These are phyloP conservation scores for Cryomyces minteri DNA, from an alignment of 495 filamentous ascomycete species.

Conservation along the genomic window DNA sequence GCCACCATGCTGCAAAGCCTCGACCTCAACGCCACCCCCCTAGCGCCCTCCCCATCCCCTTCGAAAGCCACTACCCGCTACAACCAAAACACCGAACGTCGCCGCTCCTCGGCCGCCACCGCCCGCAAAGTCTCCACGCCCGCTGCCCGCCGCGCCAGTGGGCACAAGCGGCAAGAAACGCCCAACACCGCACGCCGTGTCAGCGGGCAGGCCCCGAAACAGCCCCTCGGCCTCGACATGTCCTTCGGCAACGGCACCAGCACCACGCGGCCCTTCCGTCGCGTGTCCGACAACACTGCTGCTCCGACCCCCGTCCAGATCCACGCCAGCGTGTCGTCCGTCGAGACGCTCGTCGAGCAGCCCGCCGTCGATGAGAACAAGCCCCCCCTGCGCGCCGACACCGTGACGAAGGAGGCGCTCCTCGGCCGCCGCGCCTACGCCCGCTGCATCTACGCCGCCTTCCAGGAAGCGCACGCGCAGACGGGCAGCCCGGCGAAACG, in stretches of 20 bases:
- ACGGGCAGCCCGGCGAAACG: constrained; percentile 56
- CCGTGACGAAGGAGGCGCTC: constrained; percentile 57
- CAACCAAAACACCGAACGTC: neutral
- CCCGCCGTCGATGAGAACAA: constrained; percentile 4
- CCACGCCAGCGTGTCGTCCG: constrained; percentile 1
- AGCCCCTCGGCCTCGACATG: constrained; percentile 65
- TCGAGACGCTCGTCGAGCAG: neutral
- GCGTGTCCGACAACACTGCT: constrained; percentile 36
- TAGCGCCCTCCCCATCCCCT: constrained; percentile 2
- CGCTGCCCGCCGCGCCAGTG: constrained; percentile 24
- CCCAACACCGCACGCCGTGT: constrained; percentile 22
- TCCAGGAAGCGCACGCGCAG: constrained; percentile 67
- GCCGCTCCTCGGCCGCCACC: constrained; percentile 3
- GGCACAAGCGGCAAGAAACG: constrained; percentile 7
- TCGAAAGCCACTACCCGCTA: constrained; percentile 2
- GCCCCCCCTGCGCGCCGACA: constrained; percentile 7
- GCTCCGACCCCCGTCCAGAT: constrained; percentile 4
- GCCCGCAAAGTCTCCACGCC: constrained; percentile 15
- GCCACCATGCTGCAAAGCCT: neutral
- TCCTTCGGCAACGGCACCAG: constrained; percentile 82
- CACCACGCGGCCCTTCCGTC: constrained; percentile 75
- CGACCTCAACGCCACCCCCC: neutral
- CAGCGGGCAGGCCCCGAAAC: constrained; percentile 32
- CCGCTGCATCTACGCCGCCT: constrained; percentile 58
- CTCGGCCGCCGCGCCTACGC: constrained; percentile 63